A percentile compares a stretch with the other conserved stretches of the same genome.
These are phyloP conservation scores for Fusarium liriodendri DNA, from an alignment of 2,329 filamentous ascomycete species.

Conservation along the genomic window DNA sequence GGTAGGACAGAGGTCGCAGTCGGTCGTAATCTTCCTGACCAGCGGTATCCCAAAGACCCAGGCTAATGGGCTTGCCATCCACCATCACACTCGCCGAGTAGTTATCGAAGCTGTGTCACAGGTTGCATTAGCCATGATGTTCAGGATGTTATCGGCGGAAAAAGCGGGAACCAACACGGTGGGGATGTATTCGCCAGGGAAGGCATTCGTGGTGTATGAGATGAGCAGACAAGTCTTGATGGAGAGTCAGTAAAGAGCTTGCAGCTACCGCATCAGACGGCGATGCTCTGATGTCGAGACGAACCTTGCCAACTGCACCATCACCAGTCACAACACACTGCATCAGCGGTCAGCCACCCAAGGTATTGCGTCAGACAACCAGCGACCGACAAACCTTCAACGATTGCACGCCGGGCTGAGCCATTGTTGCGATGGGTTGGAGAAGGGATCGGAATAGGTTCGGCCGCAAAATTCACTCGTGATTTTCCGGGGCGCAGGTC, in stretches of 20 bases:
- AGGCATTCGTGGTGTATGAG: slow-evolving; percentile 99
- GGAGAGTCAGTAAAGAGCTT: slow-evolving; percentile 43
- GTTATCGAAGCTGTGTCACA: slow-evolving; percentile 84
- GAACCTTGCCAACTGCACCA: slow-evolving; percentile 97
- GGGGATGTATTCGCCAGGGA: slow-evolving; percentile 99
- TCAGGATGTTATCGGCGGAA: neutral
- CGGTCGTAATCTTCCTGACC: slow-evolving; percentile 99
- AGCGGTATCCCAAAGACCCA: slow-evolving; percentile 98
- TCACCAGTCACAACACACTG: slow-evolving; percentile 99
- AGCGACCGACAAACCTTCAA: slow-evolving; percentile 76
- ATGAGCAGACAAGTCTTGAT: slow-evolving; percentile 95
- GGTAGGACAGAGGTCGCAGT: slow-evolving; percentile 93
- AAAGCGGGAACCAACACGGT: slow-evolving; percentile 79
- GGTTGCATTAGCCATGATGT: slow-evolving; percentile 20
- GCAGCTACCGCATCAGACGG: neutral
- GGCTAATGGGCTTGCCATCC: slow-evolving; percentile 95
- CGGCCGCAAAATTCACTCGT: slow-evolving; percentile 1
- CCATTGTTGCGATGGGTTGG: slow-evolving; percentile 62
- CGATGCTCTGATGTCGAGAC: slow-evolving; percentile 22
- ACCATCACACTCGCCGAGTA: slow-evolving; percentile 99
- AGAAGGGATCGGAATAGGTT: slow-evolving; percentile 6
- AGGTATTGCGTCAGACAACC: slow-evolving; percentile 30
- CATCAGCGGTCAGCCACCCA: slow-evolving; percentile 47
- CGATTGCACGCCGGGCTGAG: slow-evolving; percentile 87
- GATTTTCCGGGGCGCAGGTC: slow-evolving; percentile 12